A percentile compares a stretch with the other conserved stretches of the same genome.
phyloP scores from a whole-genome alignment of 2,329 filamentous ascomycete genomes.

The Penicillium sp. region DNA sequence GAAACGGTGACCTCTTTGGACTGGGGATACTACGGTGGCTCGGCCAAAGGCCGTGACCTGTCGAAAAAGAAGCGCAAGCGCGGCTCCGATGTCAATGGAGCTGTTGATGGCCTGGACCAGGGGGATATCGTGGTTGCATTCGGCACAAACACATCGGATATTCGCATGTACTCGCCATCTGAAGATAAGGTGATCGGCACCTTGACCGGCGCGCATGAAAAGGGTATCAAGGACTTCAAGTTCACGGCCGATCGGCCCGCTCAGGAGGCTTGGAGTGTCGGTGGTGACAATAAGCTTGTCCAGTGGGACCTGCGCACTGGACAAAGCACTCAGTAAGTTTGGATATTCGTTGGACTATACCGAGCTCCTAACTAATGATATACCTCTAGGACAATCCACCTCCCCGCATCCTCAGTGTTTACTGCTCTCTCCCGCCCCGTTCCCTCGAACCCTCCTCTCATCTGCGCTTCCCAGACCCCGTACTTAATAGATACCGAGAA shows the following conservation, averaged over 20 bases:
- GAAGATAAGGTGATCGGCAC: conserved; percentile 48
- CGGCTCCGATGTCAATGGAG: conserved; percentile 41
- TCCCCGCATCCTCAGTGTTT: conserved; percentile 41
- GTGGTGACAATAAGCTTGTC: conserved; percentile 51
- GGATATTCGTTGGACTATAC: conserved; percentile 1
- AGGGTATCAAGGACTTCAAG: conserved; percentile 51
- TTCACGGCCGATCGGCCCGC: conserved; percentile 43
- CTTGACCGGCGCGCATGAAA: conserved; percentile 47
- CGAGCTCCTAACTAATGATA: conserved; percentile 15
- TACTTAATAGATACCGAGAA: conserved; percentile 46
- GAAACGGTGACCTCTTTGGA: conserved; percentile 50
- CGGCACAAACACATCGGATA: conserved; percentile 49
- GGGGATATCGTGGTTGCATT: conserved; percentile 49
- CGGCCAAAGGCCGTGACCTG: conserved; percentile 36
- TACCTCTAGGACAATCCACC: conserved; percentile 40
- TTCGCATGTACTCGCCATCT: conserved; percentile 49
- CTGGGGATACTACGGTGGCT: conserved; percentile 47
- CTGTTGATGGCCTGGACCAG: conserved; percentile 31
- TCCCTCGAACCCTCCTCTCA: conserved; percentile 41
- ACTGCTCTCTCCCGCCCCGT: conserved; percentile 42
- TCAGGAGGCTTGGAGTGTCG: conserved; percentile 53
- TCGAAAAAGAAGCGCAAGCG: conserved; percentile 54
- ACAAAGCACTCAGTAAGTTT: conserved; percentile 42
- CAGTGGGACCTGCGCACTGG: conserved; percentile 51
- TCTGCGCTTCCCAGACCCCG: conserved; percentile 52